These are phyloP conservation scores for Rhynchosporium secalis DNA, from an alignment of 2,329 filamentous ascomycete genomes.

Conservation along the genomic window DNA sequence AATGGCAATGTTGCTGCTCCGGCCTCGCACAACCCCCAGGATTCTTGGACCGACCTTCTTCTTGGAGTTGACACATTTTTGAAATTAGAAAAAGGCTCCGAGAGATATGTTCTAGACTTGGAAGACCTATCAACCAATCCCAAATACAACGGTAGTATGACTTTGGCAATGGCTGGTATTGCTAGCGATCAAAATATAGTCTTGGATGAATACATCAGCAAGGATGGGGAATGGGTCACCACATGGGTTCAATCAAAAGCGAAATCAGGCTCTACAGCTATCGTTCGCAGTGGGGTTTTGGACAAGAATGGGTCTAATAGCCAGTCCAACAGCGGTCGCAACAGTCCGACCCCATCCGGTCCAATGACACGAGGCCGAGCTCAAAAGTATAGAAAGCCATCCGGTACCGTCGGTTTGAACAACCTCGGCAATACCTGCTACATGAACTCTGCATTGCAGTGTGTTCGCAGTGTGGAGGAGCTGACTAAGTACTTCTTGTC, in stretches of 20 bases:
- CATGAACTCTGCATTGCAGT: constrained; percentile 97
- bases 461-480: constrained; percentile 89
- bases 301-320: constrained; percentile 39
- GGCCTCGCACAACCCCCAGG: constrained; percentile 33
- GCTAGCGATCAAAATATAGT: constrained; percentile 74
- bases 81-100: constrained; percentile 59
- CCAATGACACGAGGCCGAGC: constrained; percentile 70
- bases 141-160: constrained; percentile 75
- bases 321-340: constrained; percentile 62
- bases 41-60: constrained; percentile 47
- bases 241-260: constrained; percentile 43
- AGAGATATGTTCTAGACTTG: constrained; percentile 63
- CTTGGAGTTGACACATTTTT: constrained; percentile 59
- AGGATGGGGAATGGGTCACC: constrained; percentile 55
- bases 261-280: constrained; percentile 29
- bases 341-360: constrained; percentile 62
- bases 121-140: constrained; percentile 70
- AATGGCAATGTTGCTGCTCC: constrained; percentile 11
- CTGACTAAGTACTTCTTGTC: constrained; percentile 87
- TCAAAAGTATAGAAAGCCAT: constrained; percentile 66
- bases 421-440: constrained; percentile 98
- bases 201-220: constrained; percentile 74
- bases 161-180: constrained; percentile 66
- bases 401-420: constrained; percentile 78
- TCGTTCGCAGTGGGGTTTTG: constrained; percentile 27